Base-by-base conservation (phyloP, 129 eudicot species). In the Flaveria linearis region DNA sequence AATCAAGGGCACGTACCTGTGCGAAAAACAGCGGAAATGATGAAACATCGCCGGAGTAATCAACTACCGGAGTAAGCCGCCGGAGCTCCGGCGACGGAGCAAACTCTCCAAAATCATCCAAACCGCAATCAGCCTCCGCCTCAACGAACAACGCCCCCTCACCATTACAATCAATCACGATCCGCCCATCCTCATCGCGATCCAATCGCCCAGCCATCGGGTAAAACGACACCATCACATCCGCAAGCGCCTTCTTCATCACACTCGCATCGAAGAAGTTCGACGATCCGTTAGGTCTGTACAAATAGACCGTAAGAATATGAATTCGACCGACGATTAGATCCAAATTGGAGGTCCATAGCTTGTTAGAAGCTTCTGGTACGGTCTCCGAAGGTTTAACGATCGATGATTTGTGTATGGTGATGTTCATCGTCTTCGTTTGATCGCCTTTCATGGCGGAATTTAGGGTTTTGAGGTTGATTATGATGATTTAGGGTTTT, bases 341-440 rank as follows among this genome's bases (percentile, higher is more conserved):
- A 43, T 86, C 90, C 75, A 86, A 17, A 72, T 86, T 83, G 1
- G 90, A 86, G 75, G 75, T 80, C 90, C 90, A 86, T 5, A 86
- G 79, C 68, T 70, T 76, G 49, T 77, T 58, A 5, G 61, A 23
- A 7, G 82, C 82, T 0, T 77, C 79, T 7, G 74, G 1, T 22
- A 67, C 39, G 30, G 74, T 9, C 18, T 82, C 30, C 0, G 83
- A 77, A n/a, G 90, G 90, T 0, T 72, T 62, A 8, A 86, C 68
- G 26, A 86, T 69, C 1, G 90, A 45, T 7, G 87, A 80, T 39
- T 86, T 83, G 56, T 22, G 83, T 51, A 76, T 67, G 15, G 36
- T 23, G 18, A 83, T 46, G 10, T 26, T 76, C 23, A 86, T 80
- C 43, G 9, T 73, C 81, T 76, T 80, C 30, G 51, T 74, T 62